phyloP scores from a whole-genome alignment of 2,329 filamentous ascomycete species.

The Trichoderma endophyticum region DNA sequence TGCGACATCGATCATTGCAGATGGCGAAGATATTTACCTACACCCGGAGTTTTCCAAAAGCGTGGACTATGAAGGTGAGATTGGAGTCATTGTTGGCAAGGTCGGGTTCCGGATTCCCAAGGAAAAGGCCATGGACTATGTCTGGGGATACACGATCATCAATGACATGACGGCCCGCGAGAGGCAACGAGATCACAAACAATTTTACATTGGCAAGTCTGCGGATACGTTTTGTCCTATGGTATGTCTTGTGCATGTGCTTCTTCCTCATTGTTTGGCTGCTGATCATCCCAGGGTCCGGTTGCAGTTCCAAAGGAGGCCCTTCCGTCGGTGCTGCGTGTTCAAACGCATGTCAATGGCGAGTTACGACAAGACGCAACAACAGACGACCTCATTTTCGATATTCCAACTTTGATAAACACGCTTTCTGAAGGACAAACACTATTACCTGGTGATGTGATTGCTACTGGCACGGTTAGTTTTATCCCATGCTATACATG shows the following conservation, averaged over 20 bases:
- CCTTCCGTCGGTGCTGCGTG: background rate
- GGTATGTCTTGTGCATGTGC: background rate
- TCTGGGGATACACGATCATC: slow-evolving; percentile 13
- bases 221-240: slow-evolving; percentile 12
- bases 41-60: slow-evolving; percentile 3
- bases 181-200: slow-evolving; percentile 5
- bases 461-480: slow-evolving; percentile 8
- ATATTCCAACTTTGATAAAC: slow-evolving; percentile 5
- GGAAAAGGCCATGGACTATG: slow-evolving; percentile 7
- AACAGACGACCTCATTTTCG: slow-evolving; percentile 5
- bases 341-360: slow-evolving; percentile 11
- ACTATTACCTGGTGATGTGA: slow-evolving; percentile 1
- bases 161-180: slow-evolving; percentile 12
- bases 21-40: background rate
- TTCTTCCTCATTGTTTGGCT: no score
- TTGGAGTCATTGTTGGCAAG: slow-evolving; percentile 13
- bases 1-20: slow-evolving; percentile 5
- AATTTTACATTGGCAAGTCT: slow-evolving; percentile 10
- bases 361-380: slow-evolving; percentile 11
- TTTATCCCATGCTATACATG: background rate
- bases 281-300: background rate
- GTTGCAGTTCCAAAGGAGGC: slow-evolving; percentile 4
- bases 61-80: slow-evolving; percentile 6
- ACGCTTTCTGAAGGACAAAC: slow-evolving; percentile 4
- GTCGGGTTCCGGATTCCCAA: slow-evolving; percentile 6